Percentiles rank a stretch among this genome's conserved stretches.
These are phyloP conservation scores for Populus deltoides DNA, from an alignment of 345 rosid genomes.

Conservation along the genomic window DNA sequence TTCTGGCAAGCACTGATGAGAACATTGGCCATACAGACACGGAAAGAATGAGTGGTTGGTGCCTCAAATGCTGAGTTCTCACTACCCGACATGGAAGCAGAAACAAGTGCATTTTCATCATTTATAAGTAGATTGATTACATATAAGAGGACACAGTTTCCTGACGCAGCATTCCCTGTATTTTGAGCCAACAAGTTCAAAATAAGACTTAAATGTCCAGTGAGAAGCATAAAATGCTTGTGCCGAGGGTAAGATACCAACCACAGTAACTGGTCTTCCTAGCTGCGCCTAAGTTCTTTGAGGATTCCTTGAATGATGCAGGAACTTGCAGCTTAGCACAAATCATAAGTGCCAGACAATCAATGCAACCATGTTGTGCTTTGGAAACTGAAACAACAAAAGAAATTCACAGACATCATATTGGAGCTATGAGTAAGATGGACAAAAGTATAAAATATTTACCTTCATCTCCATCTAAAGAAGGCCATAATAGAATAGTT, in stretches of 20 bases:
- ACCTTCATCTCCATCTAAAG: slow-evolving; percentile 71
- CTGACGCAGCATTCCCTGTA: slow-evolving; percentile 42
- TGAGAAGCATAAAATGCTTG: neutral
- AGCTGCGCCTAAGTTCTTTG: slow-evolving; percentile 21
- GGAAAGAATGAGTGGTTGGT: slow-evolving; percentile 42
- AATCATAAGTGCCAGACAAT: slow-evolving; percentile 75
- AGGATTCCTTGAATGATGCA: slow-evolving; percentile 31
- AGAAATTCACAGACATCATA: slow-evolving; percentile 10
- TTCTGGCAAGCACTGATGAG: slow-evolving; percentile 86
- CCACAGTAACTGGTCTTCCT: slow-evolving; percentile 32
- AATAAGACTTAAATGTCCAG: neutral
- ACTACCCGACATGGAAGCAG: slow-evolving; percentile 20
- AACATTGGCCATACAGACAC: slow-evolving; percentile 86
- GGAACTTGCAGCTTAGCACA: slow-evolving; percentile 68
- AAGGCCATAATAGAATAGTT: slow-evolving; percentile 67
- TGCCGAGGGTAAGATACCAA: slow-evolving; percentile 22
- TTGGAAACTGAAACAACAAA: slow-evolving; percentile 55
- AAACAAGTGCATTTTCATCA: slow-evolving; percentile 31
- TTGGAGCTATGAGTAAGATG: neutral
- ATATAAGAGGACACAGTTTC: slow-evolving; percentile 39
- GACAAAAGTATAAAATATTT: slow-evolving; percentile 13
- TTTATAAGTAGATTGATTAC: slow-evolving; percentile 48
- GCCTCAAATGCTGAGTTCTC: slow-evolving; percentile 27
- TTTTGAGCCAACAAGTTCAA: slow-evolving; percentile 21
- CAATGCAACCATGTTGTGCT: slow-evolving; percentile 94